These are phyloP conservation scores for Coniferiporia sulphurascens DNA, from an alignment of 1,284 basidiomycete genomes.

Conservation along the genomic window DNA sequence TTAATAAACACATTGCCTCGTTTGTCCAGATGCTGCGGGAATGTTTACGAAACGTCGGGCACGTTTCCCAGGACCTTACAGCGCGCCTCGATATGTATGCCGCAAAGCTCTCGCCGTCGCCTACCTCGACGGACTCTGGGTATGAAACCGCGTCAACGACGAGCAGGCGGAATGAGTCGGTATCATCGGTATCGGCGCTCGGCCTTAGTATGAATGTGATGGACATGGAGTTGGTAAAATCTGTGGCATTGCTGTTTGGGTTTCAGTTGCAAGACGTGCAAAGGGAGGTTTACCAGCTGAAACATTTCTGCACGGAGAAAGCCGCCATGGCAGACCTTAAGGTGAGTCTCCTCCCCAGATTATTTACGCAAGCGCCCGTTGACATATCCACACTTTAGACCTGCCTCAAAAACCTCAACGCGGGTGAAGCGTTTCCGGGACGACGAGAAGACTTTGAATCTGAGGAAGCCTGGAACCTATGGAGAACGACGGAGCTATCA, in stretches of 20 bases:
- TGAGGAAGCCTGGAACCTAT: conserved; percentile 79
- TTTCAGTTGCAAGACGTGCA: conserved; percentile 64
- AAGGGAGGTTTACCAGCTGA: conserved; percentile 69
- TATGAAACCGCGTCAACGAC: conserved; percentile 60
- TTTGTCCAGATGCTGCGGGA: conserved; percentile 87
- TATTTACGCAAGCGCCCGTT: conserved; percentile 58
- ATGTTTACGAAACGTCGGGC: conserved; percentile 64
- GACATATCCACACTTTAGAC: conserved; percentile 71
- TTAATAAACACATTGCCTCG: conserved; percentile 85
- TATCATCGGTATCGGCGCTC: conserved; percentile 33
- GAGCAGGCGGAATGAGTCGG: conserved; percentile 43
- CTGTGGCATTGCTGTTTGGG: conserved; percentile 74
- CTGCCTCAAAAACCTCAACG: conserved; percentile 88
- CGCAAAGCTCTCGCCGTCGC: conserved; percentile 65
- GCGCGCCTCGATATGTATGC: conserved; percentile 80
- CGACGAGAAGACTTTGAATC: conserved; percentile 81
- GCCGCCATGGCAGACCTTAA: conserved; percentile 32
- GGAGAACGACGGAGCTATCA: conserved; percentile 81
- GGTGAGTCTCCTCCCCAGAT: conserved; percentile 14
- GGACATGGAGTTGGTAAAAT: conserved; percentile 74
- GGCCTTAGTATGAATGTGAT: conserved; percentile 43
- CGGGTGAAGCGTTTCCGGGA: conserved; percentile 80
- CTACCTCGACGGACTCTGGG: conserved; percentile 54
- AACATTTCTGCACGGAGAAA: conserved; percentile 75
- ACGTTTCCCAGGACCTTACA: conserved; percentile 80